phyloP scores from a whole-genome alignment of 2,329 filamentous ascomycete species.

The Fusarium oxysporum region DNA sequence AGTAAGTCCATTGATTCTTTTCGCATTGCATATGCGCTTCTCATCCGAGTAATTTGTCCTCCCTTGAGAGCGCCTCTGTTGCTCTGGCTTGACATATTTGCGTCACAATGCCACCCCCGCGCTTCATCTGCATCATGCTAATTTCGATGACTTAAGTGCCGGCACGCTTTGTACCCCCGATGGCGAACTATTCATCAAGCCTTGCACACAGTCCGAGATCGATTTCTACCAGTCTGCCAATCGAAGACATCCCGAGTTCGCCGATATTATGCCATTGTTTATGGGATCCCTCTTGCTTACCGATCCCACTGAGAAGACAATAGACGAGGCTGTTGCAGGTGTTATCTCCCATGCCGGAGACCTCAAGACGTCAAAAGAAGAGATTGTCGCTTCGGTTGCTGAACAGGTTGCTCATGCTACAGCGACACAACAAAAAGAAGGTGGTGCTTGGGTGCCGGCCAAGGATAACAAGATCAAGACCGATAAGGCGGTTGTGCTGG shows the following conservation, averaged over 20 bases:
- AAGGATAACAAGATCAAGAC: conserved; percentile 75
- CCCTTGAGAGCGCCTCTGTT: conserved; percentile 2
- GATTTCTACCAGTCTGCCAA: conserved; percentile 85
- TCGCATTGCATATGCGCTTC: conserved; percentile 25
- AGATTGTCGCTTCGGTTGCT: conserved; percentile 49
- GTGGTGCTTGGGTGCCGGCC: conserved; percentile 60
- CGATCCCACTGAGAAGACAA: conserved; percentile 60
- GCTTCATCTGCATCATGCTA: conserved; percentile 19
- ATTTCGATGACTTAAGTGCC: conserved; percentile 68
- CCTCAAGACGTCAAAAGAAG: conserved; percentile 49
- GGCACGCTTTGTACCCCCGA: conserved; percentile 87
- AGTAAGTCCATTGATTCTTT: conserved; percentile 67
- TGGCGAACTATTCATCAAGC: conserved; percentile 92
- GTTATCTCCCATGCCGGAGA: conserved; percentile 55
- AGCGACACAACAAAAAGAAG: conserved; percentile 27
- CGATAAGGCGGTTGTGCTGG: conserved; percentile 82
- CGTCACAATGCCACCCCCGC: conserved; percentile 27
- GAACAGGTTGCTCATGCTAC: conserved; percentile 47
- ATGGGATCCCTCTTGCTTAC: conserved; percentile 83
- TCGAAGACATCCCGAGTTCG: conserved; percentile 76
- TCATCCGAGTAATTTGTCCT: background rate
- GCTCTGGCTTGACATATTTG: conserved; percentile 15
- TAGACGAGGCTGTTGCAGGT: conserved; percentile 61
- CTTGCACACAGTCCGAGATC: conserved; percentile 87
- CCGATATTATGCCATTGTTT: conserved; percentile 84